phyloP scores from a whole-genome alignment of 78 protist species.

The Tieghemostelium lacteum region DNA sequence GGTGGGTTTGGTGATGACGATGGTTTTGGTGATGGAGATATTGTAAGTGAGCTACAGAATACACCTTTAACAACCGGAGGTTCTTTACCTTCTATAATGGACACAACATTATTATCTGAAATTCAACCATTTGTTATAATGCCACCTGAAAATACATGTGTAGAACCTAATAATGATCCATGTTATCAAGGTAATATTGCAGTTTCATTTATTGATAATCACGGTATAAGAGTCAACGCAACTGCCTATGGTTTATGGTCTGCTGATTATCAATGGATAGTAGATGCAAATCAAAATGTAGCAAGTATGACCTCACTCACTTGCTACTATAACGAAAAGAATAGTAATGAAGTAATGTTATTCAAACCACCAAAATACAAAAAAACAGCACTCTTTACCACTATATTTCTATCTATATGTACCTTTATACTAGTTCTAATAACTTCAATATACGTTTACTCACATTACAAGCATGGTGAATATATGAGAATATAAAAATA shows the following conservation, averaged over 20 bases:
- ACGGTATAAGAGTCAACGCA: not conserved
- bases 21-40: not conserved
- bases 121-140: not conserved
- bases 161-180: too few relatives aligned
- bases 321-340: not conserved
- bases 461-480: too few relatives aligned
- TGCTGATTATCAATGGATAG: not conserved
- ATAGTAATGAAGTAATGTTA: not conserved
- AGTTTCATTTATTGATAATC: not conserved
- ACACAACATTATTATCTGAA: not conserved
- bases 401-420: too few relatives aligned
- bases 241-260: not conserved
- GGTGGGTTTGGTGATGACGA: not conserved
- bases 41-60: too few relatives aligned
- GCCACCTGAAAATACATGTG: too few relatives aligned
- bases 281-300: not conserved
- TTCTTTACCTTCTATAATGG: not conserved
- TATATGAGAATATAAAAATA: too few relatives aligned
- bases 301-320: not conserved
- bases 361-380: not conserved
- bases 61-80: not conserved
- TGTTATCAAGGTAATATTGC: not conserved
- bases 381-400: too few relatives aligned
- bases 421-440: too few relatives aligned
- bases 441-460: too few relatives aligned